Evolutionary conservation across 768 basidiomycete genomes (phyloP).

Genomic region (Paxillus involutus): DNA sequence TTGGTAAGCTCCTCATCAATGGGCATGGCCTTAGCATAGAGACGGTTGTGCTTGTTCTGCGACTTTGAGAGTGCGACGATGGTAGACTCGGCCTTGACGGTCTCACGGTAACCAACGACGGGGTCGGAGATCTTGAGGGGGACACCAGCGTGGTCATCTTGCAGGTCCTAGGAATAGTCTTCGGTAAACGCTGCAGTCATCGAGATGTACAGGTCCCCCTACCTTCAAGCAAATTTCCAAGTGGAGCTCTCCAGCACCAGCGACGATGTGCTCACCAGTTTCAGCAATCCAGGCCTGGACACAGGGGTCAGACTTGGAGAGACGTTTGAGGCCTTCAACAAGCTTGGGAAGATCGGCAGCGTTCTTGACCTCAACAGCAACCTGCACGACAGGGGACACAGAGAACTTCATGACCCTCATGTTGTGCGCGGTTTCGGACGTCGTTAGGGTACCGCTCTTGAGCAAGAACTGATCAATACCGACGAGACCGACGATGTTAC

Average conservation of each 20-base stretch:
- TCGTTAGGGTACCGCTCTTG: slow-evolving; percentile 97
- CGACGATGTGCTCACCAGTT: slow-evolving; percentile 97
- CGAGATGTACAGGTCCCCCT: slow-evolving; percentile 7
- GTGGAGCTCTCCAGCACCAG: slow-evolving; percentile 98
- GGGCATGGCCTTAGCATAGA: slow-evolving; percentile 91
- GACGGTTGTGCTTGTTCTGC: slow-evolving; percentile 99
- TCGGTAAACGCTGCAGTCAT: background rate
- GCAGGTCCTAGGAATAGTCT: slow-evolving; percentile 70
- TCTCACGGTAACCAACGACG: slow-evolving; percentile 97
- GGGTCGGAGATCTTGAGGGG: slow-evolving; percentile 98
- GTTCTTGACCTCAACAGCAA: slow-evolving; percentile 99
- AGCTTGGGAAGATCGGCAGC: slow-evolving; percentile 98
- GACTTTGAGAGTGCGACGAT: slow-evolving; percentile 98
- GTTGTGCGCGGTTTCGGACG: slow-evolving; percentile 99
- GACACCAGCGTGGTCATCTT: slow-evolving; percentile 99
- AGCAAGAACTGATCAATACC: slow-evolving; percentile 99
- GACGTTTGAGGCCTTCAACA: slow-evolving; percentile 99
- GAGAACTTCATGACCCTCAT: slow-evolving; percentile 99
- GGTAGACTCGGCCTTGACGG: slow-evolving; percentile 92
- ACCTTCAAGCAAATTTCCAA: slow-evolving; percentile 99
- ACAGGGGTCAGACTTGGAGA: slow-evolving; percentile 99
- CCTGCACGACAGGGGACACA: slow-evolving; percentile 98
- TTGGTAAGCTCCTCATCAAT: slow-evolving; percentile 91
- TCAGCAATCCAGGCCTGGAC: slow-evolving; percentile 93
- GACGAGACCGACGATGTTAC: slow-evolving; percentile 98